These are phyloP conservation scores for Epicoccum nigrum DNA, from an alignment of 2,329 filamentous ascomycete species.

Conservation along the genomic window DNA sequence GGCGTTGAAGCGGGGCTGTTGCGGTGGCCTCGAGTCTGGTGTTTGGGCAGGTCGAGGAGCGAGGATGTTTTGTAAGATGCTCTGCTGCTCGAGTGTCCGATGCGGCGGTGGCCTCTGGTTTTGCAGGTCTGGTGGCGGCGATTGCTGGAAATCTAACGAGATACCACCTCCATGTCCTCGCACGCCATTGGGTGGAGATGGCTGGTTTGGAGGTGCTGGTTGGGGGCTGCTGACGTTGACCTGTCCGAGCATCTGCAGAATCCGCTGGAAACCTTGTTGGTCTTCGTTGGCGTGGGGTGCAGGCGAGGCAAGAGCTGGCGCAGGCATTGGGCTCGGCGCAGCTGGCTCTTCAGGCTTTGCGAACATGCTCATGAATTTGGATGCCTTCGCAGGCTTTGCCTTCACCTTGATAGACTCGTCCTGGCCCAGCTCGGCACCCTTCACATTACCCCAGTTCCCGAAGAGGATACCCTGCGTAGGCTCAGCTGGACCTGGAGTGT, in stretches of 20 bases:
- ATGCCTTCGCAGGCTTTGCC: conserved; percentile 70
- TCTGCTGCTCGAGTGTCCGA: conserved; percentile 44
- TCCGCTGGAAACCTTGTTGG: conserved; percentile 82
- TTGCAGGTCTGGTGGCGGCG: conserved; percentile 37
- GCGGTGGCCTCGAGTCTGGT: conserved; percentile 39
- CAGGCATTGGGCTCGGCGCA: conserved; percentile 20
- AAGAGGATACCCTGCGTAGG: conserved; percentile 80
- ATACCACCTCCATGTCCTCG: conserved; percentile 38
- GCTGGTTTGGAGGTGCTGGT: conserved; percentile 25
- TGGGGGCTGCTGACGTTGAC: conserved; percentile 31
- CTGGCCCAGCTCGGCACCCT: conserved; percentile 46
- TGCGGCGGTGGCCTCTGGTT: conserved; percentile 30
- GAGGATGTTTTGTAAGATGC: conserved; percentile 45
- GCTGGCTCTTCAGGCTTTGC: conserved; percentile 48
- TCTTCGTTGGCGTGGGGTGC: conserved; percentile 64
- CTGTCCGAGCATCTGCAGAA: conserved; percentile 79
- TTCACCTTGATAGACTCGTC: conserved; percentile 43
- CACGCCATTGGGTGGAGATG: conserved; percentile 35
- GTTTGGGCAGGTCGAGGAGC: conserved; percentile 38
- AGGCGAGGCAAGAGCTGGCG: conserved; percentile 29
- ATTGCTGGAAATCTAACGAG: conserved; percentile 42
- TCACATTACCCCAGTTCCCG: conserved; percentile 61
- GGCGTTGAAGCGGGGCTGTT: conserved; percentile 39
- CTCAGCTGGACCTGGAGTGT: conserved; percentile 66
- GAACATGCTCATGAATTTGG: conserved; percentile 82